A percentile compares a stretch with the other conserved stretches of the same genome.
phyloP scores from a whole-genome alignment of 768 basidiomycete species.

The Dictyophora rubrovolvata region DNA sequence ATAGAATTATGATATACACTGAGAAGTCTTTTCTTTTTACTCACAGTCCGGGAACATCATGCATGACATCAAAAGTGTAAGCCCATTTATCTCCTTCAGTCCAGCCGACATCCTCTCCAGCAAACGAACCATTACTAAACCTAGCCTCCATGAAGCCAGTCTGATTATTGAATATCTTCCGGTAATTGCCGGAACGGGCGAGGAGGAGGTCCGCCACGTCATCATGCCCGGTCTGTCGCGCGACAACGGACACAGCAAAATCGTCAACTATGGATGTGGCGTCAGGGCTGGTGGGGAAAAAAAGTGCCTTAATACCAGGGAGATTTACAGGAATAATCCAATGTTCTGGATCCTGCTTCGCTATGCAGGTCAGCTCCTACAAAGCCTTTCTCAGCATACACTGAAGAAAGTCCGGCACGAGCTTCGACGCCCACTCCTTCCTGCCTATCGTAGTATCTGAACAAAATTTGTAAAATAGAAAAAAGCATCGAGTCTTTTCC shows the following conservation, averaged over 20 bases:
- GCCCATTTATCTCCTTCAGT: constrained; percentile 76
- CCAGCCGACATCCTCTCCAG: constrained; percentile 61
- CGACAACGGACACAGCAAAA: constrained; percentile 59
- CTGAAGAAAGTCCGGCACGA: constrained; percentile 60
- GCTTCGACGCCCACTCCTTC: constrained; percentile 74
- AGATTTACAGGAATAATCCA: constrained; percentile 65
- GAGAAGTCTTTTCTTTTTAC: neutral
- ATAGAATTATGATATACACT: neutral
- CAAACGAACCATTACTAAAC: constrained; percentile 58
- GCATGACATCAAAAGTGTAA: constrained; percentile 71
- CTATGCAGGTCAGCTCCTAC: constrained; percentile 73
- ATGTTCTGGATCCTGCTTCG: constrained; percentile 67
- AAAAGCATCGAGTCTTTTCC: neutral
- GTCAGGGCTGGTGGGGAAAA: neutral
- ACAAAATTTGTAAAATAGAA: neutral
- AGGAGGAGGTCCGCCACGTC: constrained; percentile 40
- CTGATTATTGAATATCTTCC: constrained; percentile 53
- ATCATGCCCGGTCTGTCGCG: constrained; percentile 40
- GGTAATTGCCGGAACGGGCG: constrained; percentile 46
- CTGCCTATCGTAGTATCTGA: constrained; percentile 60
- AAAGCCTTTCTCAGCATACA: constrained; percentile 58
- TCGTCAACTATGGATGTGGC: constrained; percentile 50
- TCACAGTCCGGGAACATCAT: constrained; percentile 48
- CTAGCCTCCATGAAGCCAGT: constrained; percentile 81
- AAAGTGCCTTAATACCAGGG: neutral